Evolutionary conservation across 495 filamentous ascomycete genomes (phyloP).

Genomic region (Tirmania nivea): DNA sequence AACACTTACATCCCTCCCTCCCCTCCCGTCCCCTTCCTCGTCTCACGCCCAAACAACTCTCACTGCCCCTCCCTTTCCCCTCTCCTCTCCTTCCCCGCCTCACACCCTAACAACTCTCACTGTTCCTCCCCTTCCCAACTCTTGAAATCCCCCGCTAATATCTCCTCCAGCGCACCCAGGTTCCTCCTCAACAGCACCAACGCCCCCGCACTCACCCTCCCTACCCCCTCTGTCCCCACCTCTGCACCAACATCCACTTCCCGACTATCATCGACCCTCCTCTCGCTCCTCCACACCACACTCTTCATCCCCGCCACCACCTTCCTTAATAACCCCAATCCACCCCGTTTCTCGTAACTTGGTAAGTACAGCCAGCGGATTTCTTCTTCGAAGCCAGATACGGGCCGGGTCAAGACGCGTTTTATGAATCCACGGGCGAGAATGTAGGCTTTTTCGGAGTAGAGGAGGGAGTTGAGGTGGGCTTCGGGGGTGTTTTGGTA

Average conservation of each 20-base stretch:
- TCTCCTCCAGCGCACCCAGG: constrained; percentile 21
- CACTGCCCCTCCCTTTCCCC: too few relatives aligned
- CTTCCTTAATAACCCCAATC: background rate
- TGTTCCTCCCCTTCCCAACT: too few relatives aligned
- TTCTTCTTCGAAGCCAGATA: constrained; percentile 27
- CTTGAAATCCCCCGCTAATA: constrained; percentile 4
- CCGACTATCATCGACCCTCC: constrained; percentile 8
- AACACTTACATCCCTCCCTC: too few relatives aligned
- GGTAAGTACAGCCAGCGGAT: constrained; percentile 32
- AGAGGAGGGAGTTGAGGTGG: constrained; percentile 27
- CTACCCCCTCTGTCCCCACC: constrained; percentile 3
- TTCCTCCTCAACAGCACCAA: constrained; percentile 23
- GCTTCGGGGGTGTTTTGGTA: constrained; percentile 25
- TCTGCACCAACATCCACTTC: background rate
- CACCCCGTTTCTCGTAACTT: background rate
- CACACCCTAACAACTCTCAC: too few relatives aligned
- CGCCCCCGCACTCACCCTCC: constrained; percentile 20
- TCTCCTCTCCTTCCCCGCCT: too few relatives aligned
- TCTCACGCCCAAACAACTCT: too few relatives aligned
- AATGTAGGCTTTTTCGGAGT: constrained; percentile 35
- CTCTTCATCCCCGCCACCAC: constrained; percentile 6
- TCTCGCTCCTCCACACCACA: constrained; percentile 9
- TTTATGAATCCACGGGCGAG: constrained; percentile 32
- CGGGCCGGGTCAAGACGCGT: constrained; percentile 25
- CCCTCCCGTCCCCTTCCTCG: too few relatives aligned